A percentile compares a stretch with the other conserved stretches of the same genome.
Conservation (phyloP, 805 yeast genomes). For the Cyberlindnera galapagoensis region DNA sequence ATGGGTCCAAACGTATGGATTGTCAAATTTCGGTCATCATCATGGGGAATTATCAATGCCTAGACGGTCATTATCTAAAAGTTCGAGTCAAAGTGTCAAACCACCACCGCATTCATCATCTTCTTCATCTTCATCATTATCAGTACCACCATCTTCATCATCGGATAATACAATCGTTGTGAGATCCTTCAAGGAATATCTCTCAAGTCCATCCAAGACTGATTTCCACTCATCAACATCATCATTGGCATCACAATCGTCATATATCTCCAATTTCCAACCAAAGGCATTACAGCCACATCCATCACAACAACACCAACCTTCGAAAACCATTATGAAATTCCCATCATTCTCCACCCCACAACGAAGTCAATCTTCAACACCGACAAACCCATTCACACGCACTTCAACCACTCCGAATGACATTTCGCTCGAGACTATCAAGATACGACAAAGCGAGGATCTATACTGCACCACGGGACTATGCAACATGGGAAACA, state of each 20-base stretch:
- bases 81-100: conserved; percentile 1
- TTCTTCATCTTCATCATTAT: too few species aligned
- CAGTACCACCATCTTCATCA: too few species aligned
- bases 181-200: conserved; percentile 13
- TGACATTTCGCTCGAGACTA: too few species aligned
- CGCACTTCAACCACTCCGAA: too few species aligned
- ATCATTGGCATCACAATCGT: neutral
- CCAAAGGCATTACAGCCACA: conserved; percentile 9
- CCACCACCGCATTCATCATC: too few species aligned
- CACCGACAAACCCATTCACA: neutral
- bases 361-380: conserved; percentile 2
- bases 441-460: too few species aligned
- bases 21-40: conserved; percentile 14
- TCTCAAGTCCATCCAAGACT: conserved; percentile 14
- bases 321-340: conserved; percentile 7
- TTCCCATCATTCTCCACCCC: conserved; percentile 5
- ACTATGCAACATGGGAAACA: conserved; percentile 74
- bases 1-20: conserved; percentile 28
- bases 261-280: too few species aligned
- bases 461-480: conserved; percentile 59
- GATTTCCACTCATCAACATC: conserved; percentile 9
- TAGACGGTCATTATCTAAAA: conserved; percentile 10
- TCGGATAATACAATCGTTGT: conserved; percentile 6
- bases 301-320: conserved; percentile 5
- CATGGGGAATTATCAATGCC: conserved; percentile 16